Evolutionary conservation across 345 rosid species (phyloP), one percentile per base, ranked within the genome.

Genomic region (Pistacia integerrima): DNA sequence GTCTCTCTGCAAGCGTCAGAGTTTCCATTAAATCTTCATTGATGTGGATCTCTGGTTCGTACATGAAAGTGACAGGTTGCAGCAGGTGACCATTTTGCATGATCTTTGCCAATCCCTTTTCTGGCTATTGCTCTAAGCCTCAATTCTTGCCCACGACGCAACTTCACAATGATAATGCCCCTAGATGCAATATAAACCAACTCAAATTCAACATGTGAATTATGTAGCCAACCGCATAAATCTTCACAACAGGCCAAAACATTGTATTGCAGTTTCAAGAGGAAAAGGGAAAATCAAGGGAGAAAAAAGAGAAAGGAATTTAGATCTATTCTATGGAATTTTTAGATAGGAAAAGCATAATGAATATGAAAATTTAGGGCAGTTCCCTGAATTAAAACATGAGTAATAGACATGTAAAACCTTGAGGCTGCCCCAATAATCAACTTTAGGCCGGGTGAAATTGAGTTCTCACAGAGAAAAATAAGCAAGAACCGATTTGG

Each of bases 61-160:
- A 92, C 97, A 96, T 88, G 75, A 96, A 92, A 63, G 99, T 93
- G 18, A 93, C 98, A 48, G n/a, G 99, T 93, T n/a, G 99, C 99
- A 12, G 99, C 98, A 41, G 99, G 99, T 41, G 98, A 93, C 98
- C 98, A 93, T 80, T 96, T 93, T 0, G 98, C 98, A 60, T 96
- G 98, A 90, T 96, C 98, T 84, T 93, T 96, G 56, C 94, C 97
- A 6, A 96, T 96, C 35, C 99, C 98, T 85, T 96, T 93, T 77
- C 99, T 88, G 0, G 98, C 99, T 52, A 96, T 96, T 8, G 97
- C 98, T 79, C 97, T 88, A 70, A 96, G 89, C 82, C 87, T 91
- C 80, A 96, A 41, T 58, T 96, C 98, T 84, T 92, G 97, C 70
- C 98, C 98, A 8, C 92, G 84, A 28, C 97, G 88, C 72, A 96